Conservation (phyloP, 768 basidiomycete genomes). For the Cyclocybe cylindracea region DNA sequence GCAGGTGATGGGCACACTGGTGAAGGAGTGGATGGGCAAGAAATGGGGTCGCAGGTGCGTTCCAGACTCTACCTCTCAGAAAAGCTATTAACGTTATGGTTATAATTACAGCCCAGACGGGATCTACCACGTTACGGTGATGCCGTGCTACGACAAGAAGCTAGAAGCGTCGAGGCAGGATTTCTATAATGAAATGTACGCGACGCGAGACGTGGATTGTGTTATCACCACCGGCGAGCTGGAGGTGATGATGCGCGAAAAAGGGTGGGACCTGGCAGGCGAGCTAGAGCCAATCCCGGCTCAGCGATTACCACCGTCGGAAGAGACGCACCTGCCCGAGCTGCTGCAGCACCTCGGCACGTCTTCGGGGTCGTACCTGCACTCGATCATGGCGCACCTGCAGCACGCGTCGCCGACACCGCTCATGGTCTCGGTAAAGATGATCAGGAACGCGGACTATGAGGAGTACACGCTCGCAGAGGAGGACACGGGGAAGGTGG, state of each 20-base stretch:
- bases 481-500: conserved; percentile 44
- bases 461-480: conserved; percentile 67
- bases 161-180: conserved; percentile 95
- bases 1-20: conserved; percentile 90
- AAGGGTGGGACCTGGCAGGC: conserved; percentile 73
- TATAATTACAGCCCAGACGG: conserved; percentile 63
- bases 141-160: conserved; percentile 99
- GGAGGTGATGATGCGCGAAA: conserved; percentile 80
- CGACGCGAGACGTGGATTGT: conserved; percentile 93
- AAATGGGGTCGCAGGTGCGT: conserved; percentile 70
- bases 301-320: conserved; percentile 4
- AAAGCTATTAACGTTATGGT: conserved; percentile 4
- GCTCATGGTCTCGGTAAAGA: conserved; percentile 52
- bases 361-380: conserved; percentile 91
- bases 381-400: conserved; percentile 68
- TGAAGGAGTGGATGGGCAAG: conserved; percentile 83
- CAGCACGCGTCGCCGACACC: conserved; percentile 40
- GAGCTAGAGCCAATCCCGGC: conserved; percentile 41
- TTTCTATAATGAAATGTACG: conserved; percentile 81
- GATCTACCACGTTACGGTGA: conserved; percentile 95
- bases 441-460: conserved; percentile 74
- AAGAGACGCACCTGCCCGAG: conserved; percentile 55
- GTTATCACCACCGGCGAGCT: conserved; percentile 97
- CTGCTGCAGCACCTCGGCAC: conserved; percentile 79
- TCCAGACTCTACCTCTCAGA: not conserved